Conservation (phyloP, 768 basidiomycete species). For the Asterophora parasitica region DNA sequence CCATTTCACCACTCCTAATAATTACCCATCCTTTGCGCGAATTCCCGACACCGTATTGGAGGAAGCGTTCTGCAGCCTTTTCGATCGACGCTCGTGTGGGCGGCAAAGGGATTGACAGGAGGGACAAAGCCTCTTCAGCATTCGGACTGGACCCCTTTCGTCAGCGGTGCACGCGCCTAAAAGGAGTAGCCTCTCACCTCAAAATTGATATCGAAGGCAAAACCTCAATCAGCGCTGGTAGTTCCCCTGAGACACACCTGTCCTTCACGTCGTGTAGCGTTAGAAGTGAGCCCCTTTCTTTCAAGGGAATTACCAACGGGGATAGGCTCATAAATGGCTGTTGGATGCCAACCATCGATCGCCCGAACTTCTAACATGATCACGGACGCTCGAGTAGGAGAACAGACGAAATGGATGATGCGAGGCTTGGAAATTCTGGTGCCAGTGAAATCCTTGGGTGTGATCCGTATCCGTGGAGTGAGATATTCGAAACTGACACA, state of each 20-base stretch:
- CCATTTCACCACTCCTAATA: conserved; percentile 70
- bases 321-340: conserved; percentile 80
- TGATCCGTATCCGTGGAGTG: conserved; percentile 65
- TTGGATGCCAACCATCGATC: conserved; percentile 56
- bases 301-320: conserved; percentile 48
- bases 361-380: conserved; percentile 62
- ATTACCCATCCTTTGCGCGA: conserved; percentile 54
- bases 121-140: conserved; percentile 72
- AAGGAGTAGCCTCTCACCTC: conserved; percentile 39
- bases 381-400: conserved; percentile 61
- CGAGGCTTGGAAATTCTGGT: conserved; percentile 48
- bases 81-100: conserved; percentile 55
- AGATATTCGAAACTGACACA: conserved; percentile 70
- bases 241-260: conserved; percentile 74
- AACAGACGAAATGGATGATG: conserved; percentile 81
- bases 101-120: conserved; percentile 52
- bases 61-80: conserved; percentile 57
- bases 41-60: conserved; percentile 53
- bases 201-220: conserved; percentile 61
- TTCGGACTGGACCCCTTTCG: conserved; percentile 55
- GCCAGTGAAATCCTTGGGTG: conserved; percentile 58
- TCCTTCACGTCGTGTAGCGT: conserved; percentile 37
- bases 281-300: neutral
- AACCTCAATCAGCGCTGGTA: conserved; percentile 58
- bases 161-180: neutral